Evolutionary conservation across 306 rosid genomes (phyloP), one percentile per base, ranked within the genome.

Genomic region (Dalbergia cochinchinensis): DNA sequence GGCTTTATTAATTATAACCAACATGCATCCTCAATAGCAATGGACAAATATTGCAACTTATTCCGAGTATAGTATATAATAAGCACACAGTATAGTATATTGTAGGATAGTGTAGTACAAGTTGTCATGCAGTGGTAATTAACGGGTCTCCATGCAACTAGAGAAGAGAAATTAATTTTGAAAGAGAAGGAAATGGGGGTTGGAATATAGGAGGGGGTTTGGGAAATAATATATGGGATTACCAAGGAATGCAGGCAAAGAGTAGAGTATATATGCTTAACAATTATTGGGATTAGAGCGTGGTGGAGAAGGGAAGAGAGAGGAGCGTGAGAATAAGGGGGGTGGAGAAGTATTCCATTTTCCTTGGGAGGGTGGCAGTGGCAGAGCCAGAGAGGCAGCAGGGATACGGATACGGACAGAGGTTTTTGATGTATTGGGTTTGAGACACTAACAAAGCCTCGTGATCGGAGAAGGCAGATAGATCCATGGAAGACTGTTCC

Each of bases 401-500:
- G 84, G 80, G 88, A 88, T 76, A 87, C 87, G 89, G 93, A 93
- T 91, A 90, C 92, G 94, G 98, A 93, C 93, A 91, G 94, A 85
- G 93, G 87, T 83, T 88, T 50, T 88, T 84, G 91, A 86, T 89
- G 91, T 76, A 71, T 85, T 83, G 88, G 87, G 80, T 85, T 83
- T 84, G 88, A 72, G 81, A 65, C 84, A 53, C 59, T 48, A 48
- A 53, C 20, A 76, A 81, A 65, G 85, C 98, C 98, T 92, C 98
- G 98, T 94, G 98, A 94, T 94, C 98, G 98, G 98, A 89, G 98
- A 89, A 87, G 85, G 90, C 94, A 86, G 91, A 89, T 93, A 91
- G 92, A 91, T 91, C 97, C 92, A 82, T 92, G 86, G 94, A 89
- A 94, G 91, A 94, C 98, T 92, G 98, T 92, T 92, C 94, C 97